Conservation (phyloP, 805 yeast genomes). For the Saturnispora galanensis region DNA sequence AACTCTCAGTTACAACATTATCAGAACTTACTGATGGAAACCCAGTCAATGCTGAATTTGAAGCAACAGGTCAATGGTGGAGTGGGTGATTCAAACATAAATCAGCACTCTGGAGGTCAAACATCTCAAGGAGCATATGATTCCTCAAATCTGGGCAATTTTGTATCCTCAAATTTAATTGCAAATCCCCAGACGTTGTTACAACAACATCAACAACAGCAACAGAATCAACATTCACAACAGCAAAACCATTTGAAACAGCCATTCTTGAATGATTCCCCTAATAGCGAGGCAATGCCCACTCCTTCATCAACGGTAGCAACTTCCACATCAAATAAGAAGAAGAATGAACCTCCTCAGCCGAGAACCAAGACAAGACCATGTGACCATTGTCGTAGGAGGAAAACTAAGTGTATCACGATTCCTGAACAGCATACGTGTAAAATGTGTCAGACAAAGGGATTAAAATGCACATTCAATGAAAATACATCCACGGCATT, state of each 20-base stretch:
- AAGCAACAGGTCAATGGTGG: conserved; percentile 8
- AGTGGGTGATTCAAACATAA: conserved; percentile 3
- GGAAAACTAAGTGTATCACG: conserved; percentile 71
- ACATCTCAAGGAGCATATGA: background rate
- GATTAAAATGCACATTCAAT: conserved; percentile 66
- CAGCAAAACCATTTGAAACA: background rate
- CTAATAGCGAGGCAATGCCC: background rate
- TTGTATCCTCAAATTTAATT: background rate
- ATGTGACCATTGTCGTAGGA: conserved; percentile 77
- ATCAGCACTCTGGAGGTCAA: background rate
- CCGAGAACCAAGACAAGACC: conserved; percentile 43
- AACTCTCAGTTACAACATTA: conserved; percentile 27
- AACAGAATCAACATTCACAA: background rate
- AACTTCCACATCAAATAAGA: background rate
- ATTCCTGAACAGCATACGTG: conserved; percentile 55
- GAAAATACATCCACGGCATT: conserved; percentile 35
- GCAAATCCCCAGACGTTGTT: conserved; percentile 4
- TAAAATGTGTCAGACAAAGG: conserved; percentile 67
- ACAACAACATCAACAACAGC: conserved; percentile 10
- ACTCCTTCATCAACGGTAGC: background rate
- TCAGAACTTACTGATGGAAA: conserved; percentile 24
- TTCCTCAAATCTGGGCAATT: conserved; percentile 3
- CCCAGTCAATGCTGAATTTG: conserved; percentile 18
- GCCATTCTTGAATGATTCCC: background rate
- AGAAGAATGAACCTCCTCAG: conserved; percentile 27